Evolutionary conservation across 1,284 basidiomycete genomes (phyloP), one percentile per base, ranked within the genome.

Genomic region (Ustilago trichophora): DNA sequence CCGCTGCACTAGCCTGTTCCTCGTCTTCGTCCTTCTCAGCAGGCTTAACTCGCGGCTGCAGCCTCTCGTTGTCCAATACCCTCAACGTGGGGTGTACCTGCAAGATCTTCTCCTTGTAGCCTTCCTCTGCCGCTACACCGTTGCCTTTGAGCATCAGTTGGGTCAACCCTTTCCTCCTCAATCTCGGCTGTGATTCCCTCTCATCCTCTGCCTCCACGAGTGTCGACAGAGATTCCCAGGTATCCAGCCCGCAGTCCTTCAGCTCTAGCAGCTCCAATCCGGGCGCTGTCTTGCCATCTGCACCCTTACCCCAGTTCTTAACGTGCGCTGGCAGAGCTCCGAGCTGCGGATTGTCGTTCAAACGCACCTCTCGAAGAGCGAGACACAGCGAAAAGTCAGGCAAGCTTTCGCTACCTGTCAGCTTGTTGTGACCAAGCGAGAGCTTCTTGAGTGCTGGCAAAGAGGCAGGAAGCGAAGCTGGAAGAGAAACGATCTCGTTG

Each of bases 361-460:
- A 46, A 3, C 78, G 47, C 35, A 80, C 76, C 36, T 80, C 77
- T 21, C 78, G 69, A 32, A 80, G 43, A 9, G 63, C 38, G 6
- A 64, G 26, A 25, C 77, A 75, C 2, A 68, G 44, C 18, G 73
- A 70, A n/a, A 78, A 73, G 50, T 80, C 79, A 2, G 78, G 78
- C 8, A 80, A 34, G 24, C 42, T 55, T 9, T 53, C 29, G 22
- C 36, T 32, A 19, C 55, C 54, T n/a, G 24, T 16, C 4, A 80
- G 56, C 26, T 38, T 45, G 45, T 80, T 80, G 52, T 77, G 74
- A 11, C 71, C 65, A 10, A 78, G 3, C 11, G 65, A 71, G 21
- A 80, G 62, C 58, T 80, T 80, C 27, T 76, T 77, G 15, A 80
- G 57, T 16, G 51, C 49, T 0, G 79, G 79, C 3, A 78, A 41